A percentile compares a stretch with the other conserved stretches of the same genome.
Conservation (phyloP, 345 rosid genomes). For the Eucalyptus erythrocorys region DNA sequence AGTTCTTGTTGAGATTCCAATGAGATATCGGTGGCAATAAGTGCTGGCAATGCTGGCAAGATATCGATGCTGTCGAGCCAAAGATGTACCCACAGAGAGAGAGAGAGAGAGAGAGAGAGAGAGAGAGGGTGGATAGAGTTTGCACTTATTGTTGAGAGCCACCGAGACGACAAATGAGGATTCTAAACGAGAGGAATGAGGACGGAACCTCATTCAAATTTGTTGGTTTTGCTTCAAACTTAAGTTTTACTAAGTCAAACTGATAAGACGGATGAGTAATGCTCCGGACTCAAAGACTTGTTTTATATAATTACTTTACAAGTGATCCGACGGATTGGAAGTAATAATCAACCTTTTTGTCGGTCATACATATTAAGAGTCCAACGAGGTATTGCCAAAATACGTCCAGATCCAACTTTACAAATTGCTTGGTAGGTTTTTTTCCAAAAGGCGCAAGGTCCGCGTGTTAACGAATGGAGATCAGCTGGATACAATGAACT, state of each 20-base stretch:
- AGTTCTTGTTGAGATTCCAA: neutral
- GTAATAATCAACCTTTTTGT: neutral
- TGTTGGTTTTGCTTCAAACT: neutral
- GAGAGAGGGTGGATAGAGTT: neutral
- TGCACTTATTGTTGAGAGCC: neutral
- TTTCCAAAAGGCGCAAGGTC: neutral
- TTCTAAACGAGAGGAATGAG: neutral
- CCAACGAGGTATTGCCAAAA: neutral
- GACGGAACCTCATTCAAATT: neutral
- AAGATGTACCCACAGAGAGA: neutral
- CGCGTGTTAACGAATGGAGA: neutral
- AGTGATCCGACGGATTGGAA: neutral
- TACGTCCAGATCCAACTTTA: neutral
- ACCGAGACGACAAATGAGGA: neutral
- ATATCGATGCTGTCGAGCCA: neutral
- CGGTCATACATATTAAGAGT: neutral
- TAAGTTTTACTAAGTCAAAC: neutral
- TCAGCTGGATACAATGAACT: neutral
- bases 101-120: neutral
- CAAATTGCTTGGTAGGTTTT: neutral
- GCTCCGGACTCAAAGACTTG: neutral
- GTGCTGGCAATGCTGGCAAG: neutral
- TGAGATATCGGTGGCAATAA: neutral
- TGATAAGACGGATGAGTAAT: neutral
- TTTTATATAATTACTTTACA: neutral